These are phyloP conservation scores for Penicillium nucicola DNA, from an alignment of 495 filamentous ascomycete genomes.

Conservation along the genomic window DNA sequence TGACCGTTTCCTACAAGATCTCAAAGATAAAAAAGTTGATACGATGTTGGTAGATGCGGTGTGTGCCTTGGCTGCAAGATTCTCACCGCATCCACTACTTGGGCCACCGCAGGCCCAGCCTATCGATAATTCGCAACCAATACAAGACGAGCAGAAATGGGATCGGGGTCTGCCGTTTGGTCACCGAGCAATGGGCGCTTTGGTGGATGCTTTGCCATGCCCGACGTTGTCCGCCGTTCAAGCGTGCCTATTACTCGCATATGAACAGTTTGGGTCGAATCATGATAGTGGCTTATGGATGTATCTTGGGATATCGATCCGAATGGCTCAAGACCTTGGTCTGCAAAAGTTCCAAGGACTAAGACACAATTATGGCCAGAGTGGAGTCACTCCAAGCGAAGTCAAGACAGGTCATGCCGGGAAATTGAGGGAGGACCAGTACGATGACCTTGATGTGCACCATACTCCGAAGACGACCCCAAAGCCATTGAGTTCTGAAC, in stretches of 20 bases:
- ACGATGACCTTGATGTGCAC: constrained; percentile 33
- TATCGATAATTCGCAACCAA: constrained; percentile 45
- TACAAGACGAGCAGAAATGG: constrained; percentile 42
- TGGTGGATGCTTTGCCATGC: constrained; percentile 73
- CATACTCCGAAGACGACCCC: constrained; percentile 18
- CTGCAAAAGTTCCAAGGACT: constrained; percentile 75
- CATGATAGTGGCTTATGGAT: constrained; percentile 88
- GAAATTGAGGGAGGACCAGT: constrained; percentile 41
- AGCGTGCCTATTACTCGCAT: constrained; percentile 75
- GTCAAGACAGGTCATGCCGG: constrained; percentile 46
- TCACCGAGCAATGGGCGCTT: constrained; percentile 68
- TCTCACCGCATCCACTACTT: constrained; percentile 66
- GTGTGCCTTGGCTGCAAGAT: constrained; percentile 76
- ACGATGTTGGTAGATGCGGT: constrained; percentile 84
- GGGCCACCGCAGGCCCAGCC: constrained; percentile 48
- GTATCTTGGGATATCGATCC: constrained; percentile 80
- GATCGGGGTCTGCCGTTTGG: constrained; percentile 67
- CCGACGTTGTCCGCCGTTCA: constrained; percentile 78
- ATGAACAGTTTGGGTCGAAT: constrained; percentile 81
- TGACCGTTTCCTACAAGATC: constrained; percentile 62
- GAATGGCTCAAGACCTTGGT: constrained; percentile 82
- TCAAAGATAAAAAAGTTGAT: constrained; percentile 76
- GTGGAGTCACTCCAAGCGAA: constrained; percentile 50
- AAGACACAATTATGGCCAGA: constrained; percentile 60
- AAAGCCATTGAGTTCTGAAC: constrained; percentile 32